phyloP scores from a whole-genome alignment of 495 filamentous ascomycete genomes.

The Friedmanniomyces endolithicus region DNA sequence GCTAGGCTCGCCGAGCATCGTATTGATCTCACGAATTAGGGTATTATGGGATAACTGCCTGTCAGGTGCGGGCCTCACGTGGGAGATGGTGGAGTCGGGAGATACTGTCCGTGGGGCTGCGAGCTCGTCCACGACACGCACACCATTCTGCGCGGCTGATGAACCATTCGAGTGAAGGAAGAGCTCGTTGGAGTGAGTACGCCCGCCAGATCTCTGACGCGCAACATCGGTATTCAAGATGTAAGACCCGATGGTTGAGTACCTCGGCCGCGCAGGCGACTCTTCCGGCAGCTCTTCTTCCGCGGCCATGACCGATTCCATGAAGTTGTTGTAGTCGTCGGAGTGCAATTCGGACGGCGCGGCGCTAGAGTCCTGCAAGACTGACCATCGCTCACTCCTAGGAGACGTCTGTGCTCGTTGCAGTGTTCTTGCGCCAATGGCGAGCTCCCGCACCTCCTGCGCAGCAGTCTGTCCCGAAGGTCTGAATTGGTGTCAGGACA shows the following conservation, averaged over 20 bases:
- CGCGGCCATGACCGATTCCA: not conserved
- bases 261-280: not conserved
- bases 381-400: not conserved
- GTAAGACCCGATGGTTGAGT: not conserved
- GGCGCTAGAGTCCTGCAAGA: not conserved
- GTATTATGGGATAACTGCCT: not conserved
- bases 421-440: not conserved
- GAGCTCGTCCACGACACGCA: not conserved
- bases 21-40: not conserved
- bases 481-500: not conserved
- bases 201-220: not conserved
- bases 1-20: not conserved
- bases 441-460: not conserved
- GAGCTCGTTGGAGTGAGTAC: not conserved
- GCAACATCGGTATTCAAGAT: not conserved
- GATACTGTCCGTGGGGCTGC: not conserved
- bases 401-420: conserved; percentile 3
- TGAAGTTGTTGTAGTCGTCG: conserved; percentile 4
- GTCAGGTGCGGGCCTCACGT: not conserved
- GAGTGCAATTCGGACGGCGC: not conserved
- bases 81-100: not conserved
- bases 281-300: conserved; percentile 2
- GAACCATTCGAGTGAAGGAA: not conserved
- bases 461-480: not conserved
- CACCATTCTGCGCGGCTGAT: not conserved